Percentiles rank a stretch among this genome's conserved stretches.
Evolutionary conservation across 305 asterid species (phyloP).

Genomic region (Fraxinus paxiana): DNA sequence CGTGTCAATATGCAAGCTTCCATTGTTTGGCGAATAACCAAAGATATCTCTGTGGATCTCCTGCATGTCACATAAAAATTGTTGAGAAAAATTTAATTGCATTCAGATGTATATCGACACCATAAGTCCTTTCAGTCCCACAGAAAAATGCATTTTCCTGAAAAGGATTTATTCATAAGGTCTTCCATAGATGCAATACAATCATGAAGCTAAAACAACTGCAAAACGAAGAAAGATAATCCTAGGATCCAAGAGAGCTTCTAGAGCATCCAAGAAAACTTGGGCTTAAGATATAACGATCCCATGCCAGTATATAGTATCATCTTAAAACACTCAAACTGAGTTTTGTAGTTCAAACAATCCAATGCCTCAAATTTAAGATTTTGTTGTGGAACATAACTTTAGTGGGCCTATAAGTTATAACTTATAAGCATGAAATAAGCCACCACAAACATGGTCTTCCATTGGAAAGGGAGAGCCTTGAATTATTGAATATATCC

Average conservation of each 20-base stretch:
- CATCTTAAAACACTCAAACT: not conserved
- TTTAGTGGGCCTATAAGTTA: not conserved
- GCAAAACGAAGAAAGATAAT: not conserved
- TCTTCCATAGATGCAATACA: not conserved
- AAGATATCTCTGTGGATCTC: conserved; percentile 86
- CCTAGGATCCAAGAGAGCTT: not conserved
- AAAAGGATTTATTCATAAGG: not conserved
- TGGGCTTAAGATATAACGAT: not conserved
- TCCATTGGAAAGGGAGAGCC: not conserved
- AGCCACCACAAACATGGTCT: not conserved
- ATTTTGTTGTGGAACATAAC: not conserved
- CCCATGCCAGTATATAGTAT: not conserved
- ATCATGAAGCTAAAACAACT: not conserved
- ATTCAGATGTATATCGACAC: not conserved
- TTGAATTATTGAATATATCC: not conserved
- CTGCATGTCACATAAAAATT: conserved; percentile 38
- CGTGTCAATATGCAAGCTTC: conserved; percentile 86
- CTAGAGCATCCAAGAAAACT: not conserved
- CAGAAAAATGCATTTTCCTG: conserved; percentile 1
- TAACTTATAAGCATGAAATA: not conserved
- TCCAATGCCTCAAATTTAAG: not conserved
- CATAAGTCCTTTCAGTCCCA: not conserved
- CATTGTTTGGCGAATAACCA: conserved; percentile 93
- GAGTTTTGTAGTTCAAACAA: not conserved
- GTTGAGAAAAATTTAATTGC: not conserved